A percentile compares a stretch with the other conserved stretches of the same genome.
phyloP scores from a whole-genome alignment of 2,329 filamentous ascomycete species.

The Colletotrichum magnum region DNA sequence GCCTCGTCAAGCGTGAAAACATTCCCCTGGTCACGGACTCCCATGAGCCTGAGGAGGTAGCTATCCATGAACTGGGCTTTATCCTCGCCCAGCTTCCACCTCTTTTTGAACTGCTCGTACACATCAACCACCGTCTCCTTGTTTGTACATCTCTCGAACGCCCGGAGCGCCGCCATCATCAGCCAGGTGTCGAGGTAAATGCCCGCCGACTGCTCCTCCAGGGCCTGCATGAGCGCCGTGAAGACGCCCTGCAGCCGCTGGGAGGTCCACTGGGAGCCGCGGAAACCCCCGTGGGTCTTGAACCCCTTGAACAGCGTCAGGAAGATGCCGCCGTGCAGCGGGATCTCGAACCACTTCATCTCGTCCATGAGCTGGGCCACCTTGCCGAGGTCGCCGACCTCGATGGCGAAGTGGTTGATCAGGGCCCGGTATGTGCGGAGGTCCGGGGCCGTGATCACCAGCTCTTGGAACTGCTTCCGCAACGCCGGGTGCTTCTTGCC shows the following conservation, averaged over 20 bases:
- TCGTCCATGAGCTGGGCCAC: slow-evolving; percentile 82
- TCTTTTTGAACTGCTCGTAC: slow-evolving; percentile 64
- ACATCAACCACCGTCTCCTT: slow-evolving; percentile 66
- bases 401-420: slow-evolving; percentile 79
- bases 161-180: slow-evolving; percentile 71
- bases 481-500: slow-evolving; percentile 70
- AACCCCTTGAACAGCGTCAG: slow-evolving; percentile 89
- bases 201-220: slow-evolving; percentile 61
- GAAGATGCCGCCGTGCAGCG: slow-evolving; percentile 83
- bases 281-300: slow-evolving; percentile 75
- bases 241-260: slow-evolving; percentile 78
- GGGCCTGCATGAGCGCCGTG: slow-evolving; percentile 71
- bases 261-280: slow-evolving; percentile 78
- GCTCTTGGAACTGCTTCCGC: slow-evolving; percentile 68
- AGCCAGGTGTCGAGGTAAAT: slow-evolving; percentile 73
- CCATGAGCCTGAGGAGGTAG: slow-evolving; percentile 59
- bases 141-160: slow-evolving; percentile 74
- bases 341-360: slow-evolving; percentile 79
- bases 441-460: slow-evolving; percentile 79
- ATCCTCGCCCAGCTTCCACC: slow-evolving; percentile 61
- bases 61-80: slow-evolving; percentile 63
- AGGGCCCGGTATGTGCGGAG: slow-evolving; percentile 85
- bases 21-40: slow-evolving; percentile 15
- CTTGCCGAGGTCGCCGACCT: slow-evolving; percentile 78
- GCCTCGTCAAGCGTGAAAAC: not conserved